Percentiles rank a stretch among this genome's conserved stretches.
These are phyloP conservation scores for Apiospora saccharicola DNA, from an alignment of 2,329 filamentous ascomycete species.

Conservation along the genomic window DNA sequence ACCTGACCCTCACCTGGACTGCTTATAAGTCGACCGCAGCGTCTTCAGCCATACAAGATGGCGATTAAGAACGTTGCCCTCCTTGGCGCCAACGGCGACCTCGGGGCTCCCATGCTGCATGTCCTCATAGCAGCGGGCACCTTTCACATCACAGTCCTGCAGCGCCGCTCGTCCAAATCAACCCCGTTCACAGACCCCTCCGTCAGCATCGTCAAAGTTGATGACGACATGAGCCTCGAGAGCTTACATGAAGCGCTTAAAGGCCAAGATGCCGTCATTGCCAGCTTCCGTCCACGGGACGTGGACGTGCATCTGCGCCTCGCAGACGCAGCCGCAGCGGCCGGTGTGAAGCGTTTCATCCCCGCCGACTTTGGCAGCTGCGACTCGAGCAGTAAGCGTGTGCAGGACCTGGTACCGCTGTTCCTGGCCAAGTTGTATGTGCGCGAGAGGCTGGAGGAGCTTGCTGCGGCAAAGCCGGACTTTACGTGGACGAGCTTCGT, in stretches of 20 bases:
- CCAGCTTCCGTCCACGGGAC: constrained; percentile 42
- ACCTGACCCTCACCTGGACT: neutral
- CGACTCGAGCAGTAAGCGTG: constrained; percentile 44
- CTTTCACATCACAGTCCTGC: constrained; percentile 45
- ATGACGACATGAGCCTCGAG: constrained; percentile 41
- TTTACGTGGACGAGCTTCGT: constrained; percentile 50
- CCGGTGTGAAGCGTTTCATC: constrained; percentile 47
- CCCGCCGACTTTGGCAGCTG: constrained; percentile 52
- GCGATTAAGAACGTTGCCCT: constrained; percentile 46
- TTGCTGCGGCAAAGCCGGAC: constrained; percentile 33
- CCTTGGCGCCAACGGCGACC: constrained; percentile 48
- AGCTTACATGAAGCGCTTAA: constrained; percentile 42
- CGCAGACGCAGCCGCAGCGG: constrained; percentile 46
- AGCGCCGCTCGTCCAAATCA: constrained; percentile 44
- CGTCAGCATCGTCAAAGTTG: constrained; percentile 38
- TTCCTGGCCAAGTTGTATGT: constrained; percentile 46
- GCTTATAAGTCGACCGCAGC: too few relatives aligned
- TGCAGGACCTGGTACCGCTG: constrained; percentile 46
- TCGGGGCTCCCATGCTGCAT: constrained; percentile 44
- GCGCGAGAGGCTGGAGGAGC: constrained; percentile 40
- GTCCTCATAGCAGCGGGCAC: constrained; percentile 40
- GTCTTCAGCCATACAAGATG: constrained; percentile 33
- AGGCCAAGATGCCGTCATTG: constrained; percentile 48
- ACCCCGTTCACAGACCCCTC: constrained; percentile 26
- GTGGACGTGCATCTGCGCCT: constrained; percentile 44